Base-by-base conservation (phyloP, 2,329 filamentous ascomycete species). In the Colletotrichum neosansevieriae region DNA sequence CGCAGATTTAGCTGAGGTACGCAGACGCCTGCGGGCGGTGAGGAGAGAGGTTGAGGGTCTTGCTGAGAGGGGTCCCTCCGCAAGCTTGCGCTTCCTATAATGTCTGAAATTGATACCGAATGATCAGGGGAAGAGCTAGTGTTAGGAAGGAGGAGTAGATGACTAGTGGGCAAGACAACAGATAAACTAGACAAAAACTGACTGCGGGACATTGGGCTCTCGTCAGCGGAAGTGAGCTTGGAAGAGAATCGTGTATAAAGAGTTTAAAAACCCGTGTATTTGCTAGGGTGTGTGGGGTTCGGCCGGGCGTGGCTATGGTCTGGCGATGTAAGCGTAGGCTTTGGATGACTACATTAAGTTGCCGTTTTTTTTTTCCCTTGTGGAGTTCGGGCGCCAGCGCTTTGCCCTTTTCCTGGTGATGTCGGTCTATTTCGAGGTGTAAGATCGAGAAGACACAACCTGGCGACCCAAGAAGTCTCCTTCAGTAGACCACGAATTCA, bases 71-170 rank as follows among this genome's bases (percentile, higher is more conserved):
- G 77, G 78, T n/a, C 79, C 81, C 4, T 76, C 78, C 12, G 79
- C 78, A 49, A 83, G 79, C 70, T 72, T 86, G 67, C 80, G 84
- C 57, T 86, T 85, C 74, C 78, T 80, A 73, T 85, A 75, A 80
- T 62, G 61, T 66, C 49, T 68, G 47, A 49, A 59, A 32, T 49
- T 47, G 42, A 38, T 38, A 32, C 21, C 15, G 42, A 54, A 38
- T 21, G 61, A 40, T 36, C 11, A 11, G 38, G 56, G 15, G 17
- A 17, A 13, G n/a, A 34, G 9, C 24, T 15, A 13, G 32, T n/a
- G n/a, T n/a, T n/a, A n/a, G 32, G 15, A 34, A 51, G 29, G 15
- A 15, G 24, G 36, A 38, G 32, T 21, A n/a, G 36, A 15, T 11
- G 44, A 10, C 29, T 29, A 13, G 19, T 49, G 49, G 19, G 24